Conservation (phyloP, 768 basidiomycete genomes). For the Porphyrellus cyaneotinctus region DNA sequence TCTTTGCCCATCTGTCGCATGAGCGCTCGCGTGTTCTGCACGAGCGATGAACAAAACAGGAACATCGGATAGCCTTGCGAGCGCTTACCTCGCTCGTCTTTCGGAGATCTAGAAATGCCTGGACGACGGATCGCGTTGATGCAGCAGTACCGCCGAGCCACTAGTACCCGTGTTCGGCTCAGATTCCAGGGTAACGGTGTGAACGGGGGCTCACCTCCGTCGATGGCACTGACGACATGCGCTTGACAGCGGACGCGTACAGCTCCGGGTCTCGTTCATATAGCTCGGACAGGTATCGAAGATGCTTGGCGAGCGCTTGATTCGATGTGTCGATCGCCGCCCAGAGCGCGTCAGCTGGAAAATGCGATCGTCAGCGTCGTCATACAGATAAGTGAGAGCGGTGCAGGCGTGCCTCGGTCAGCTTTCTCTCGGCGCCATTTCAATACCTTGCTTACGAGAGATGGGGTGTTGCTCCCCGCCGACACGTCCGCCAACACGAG, state of each 20-base stretch:
- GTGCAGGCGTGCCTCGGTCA: slow-evolving; percentile 43
- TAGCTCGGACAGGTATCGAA: slow-evolving; percentile 49
- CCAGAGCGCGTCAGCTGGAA: slow-evolving; percentile 62
- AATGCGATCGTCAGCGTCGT: neutral
- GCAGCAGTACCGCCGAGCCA: slow-evolving; percentile 35
- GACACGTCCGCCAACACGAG: slow-evolving; percentile 94
- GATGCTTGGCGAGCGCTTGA: slow-evolving; percentile 49
- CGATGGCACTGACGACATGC: slow-evolving; percentile 56
- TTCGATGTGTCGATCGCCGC: slow-evolving; percentile 59
- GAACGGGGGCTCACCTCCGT: slow-evolving; percentile 37
- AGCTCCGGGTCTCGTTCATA: slow-evolving; percentile 42
- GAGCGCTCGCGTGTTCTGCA: slow-evolving; percentile 65
- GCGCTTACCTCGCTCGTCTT: slow-evolving; percentile 51
- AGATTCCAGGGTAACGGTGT: neutral
- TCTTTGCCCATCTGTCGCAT: slow-evolving; percentile 83
- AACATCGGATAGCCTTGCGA: neutral
- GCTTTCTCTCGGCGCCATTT: slow-evolving; percentile 76
- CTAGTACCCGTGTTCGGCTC: slow-evolving; percentile 29
- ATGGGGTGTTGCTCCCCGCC: slow-evolving; percentile 93
- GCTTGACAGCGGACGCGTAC: slow-evolving; percentile 58
- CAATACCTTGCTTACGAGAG: slow-evolving; percentile 86
- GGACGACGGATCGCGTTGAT: slow-evolving; percentile 36
- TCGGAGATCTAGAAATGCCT: slow-evolving; percentile 57
- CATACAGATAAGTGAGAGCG: neutral
- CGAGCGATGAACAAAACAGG: neutral